These are phyloP conservation scores for Stemphylium vesicarium DNA, from an alignment of 2,329 filamentous ascomycete species.

Conservation along the genomic window DNA sequence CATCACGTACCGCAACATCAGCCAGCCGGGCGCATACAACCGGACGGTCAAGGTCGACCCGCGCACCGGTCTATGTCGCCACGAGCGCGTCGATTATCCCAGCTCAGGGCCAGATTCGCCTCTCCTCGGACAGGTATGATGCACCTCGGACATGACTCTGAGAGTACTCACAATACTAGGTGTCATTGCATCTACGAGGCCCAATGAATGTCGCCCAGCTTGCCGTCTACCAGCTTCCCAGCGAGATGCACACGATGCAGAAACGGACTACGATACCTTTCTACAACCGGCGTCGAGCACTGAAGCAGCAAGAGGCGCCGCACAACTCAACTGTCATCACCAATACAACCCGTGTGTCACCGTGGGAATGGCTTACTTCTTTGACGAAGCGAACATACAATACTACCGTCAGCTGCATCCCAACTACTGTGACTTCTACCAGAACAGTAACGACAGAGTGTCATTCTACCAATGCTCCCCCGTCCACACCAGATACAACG, in stretches of 20 bases:
- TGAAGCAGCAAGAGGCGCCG: constrained; percentile 8
- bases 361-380: not conserved
- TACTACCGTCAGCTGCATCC: constrained; percentile 9
- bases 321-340: not conserved
- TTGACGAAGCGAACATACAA: constrained; percentile 10
- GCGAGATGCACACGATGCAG: constrained; percentile 20
- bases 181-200: constrained; percentile 76
- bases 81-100: constrained; percentile 59
- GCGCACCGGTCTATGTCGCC: constrained; percentile 62
- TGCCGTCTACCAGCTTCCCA: constrained; percentile 67
- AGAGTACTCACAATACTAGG: constrained; percentile 52
- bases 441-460: constrained; percentile 20
- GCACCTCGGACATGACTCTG: not conserved
- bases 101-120: constrained; percentile 70
- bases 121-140: constrained; percentile 69
- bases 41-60: constrained; percentile 67
- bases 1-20: constrained; percentile 71
- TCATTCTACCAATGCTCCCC: not conserved
- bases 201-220: constrained; percentile 71
- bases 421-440: constrained; percentile 19
- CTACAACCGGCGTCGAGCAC: constrained; percentile 20
- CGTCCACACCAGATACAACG: constrained; percentile 6
- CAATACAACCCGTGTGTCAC: not conserved
- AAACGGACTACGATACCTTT: constrained; percentile 28
- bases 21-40: constrained; percentile 67